phyloP scores from a whole-genome alignment of 768 basidiomycete species.

The Arthromyces matolae region DNA sequence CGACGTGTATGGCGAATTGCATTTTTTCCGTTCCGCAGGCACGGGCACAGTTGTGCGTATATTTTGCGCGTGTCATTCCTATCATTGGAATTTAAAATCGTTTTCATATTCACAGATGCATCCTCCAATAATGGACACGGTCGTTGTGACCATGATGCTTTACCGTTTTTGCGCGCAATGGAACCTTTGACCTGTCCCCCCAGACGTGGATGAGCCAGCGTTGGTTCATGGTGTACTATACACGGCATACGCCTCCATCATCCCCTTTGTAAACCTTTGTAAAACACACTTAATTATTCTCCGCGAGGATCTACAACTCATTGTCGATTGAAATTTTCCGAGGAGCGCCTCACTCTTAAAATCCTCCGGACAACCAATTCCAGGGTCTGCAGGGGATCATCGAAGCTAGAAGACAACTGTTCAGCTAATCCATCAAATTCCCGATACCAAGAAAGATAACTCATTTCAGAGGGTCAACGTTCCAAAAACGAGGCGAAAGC shows the following conservation, averaged over 20 bases:
- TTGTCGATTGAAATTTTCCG: not conserved
- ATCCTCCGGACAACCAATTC: not conserved
- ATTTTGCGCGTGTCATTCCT: constrained; percentile 14
- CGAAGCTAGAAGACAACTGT: too few relatives aligned
- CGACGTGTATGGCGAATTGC: constrained; percentile 83
- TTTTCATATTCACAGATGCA: constrained; percentile 57
- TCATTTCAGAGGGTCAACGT: too few relatives aligned
- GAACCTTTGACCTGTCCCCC: constrained; percentile 36
- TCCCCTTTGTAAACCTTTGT: constrained; percentile 9
- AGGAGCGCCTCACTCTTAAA: not conserved
- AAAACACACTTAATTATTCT: constrained; percentile 16
- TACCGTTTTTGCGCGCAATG: constrained; percentile 70
- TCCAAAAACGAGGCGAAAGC: constrained; percentile 27
- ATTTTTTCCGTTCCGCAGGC: constrained; percentile 76
- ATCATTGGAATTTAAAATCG: constrained; percentile 13
- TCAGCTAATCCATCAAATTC: constrained; percentile 16
- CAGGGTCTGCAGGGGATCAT: too few relatives aligned
- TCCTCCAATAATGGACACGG: constrained; percentile 87
- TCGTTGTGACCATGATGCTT: constrained; percentile 81
- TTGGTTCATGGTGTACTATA: constrained; percentile 7
- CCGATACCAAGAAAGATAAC: too few relatives aligned
- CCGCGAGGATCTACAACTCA: not conserved
- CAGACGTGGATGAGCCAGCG: not conserved
- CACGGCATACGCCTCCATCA: not conserved
- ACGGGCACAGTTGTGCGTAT: constrained; percentile 73